A percentile compares a stretch with the other conserved stretches of the same genome.
Conservation (phyloP, 1,139 yeast genomes). For the Yamadazyma pseudoaaseri region DNA sequence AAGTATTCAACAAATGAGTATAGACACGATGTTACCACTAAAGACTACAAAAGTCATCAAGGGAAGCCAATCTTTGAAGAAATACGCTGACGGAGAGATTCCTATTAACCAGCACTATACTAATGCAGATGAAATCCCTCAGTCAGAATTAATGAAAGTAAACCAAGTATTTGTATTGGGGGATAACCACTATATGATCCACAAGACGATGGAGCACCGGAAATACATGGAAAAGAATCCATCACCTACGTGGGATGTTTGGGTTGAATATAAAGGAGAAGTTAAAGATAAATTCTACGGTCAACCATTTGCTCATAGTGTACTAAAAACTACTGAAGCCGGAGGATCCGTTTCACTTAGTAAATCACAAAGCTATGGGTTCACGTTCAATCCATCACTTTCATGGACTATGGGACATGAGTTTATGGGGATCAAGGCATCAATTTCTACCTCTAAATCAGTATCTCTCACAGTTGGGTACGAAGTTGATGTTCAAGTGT, state of each 20-base stretch:
- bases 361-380: constrained; percentile 3
- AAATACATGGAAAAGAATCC: constrained; percentile 1
- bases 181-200: constrained; percentile 6
- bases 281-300: constrained; percentile 7
- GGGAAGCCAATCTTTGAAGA: constrained; percentile 1
- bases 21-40: too few species aligned
- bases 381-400: constrained; percentile 2
- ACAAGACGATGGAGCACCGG: constrained; percentile 4
- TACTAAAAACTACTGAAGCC: constrained; percentile 6
- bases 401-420: not conserved
- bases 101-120: constrained; percentile 4
- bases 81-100: constrained; percentile 2
- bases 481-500: constrained; percentile 7
- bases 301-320: constrained; percentile 10
- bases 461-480: constrained; percentile 4
- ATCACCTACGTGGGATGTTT: constrained; percentile 5
- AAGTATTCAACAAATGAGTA: too few species aligned
- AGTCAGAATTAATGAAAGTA: constrained; percentile 3
- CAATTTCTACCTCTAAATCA: not conserved
- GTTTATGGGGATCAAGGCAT: not conserved
- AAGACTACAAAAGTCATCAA: not conserved
- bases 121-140: constrained; percentile 8
- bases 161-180: constrained; percentile 7
- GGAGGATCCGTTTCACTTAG: constrained; percentile 9
- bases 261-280: constrained; percentile 8